phyloP scores from a whole-genome alignment of 2,329 filamentous ascomycete genomes.

The Colletotrichum tabaci region DNA sequence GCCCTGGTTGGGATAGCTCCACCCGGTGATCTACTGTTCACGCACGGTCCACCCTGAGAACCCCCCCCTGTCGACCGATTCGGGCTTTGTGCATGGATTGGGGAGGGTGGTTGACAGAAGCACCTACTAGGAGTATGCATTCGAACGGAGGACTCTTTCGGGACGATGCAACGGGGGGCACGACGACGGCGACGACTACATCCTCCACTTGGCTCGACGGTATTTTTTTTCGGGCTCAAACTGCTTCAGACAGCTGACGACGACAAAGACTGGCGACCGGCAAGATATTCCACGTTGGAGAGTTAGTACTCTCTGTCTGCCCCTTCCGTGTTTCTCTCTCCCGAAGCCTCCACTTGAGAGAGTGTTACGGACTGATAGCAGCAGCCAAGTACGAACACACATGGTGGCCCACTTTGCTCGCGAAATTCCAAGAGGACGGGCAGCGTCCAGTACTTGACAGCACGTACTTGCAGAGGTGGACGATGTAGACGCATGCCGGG shows the following conservation, averaged over 20 bases:
- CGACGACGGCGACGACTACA: neutral
- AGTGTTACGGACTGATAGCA: neutral
- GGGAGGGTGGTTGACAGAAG: constrained; percentile 32
- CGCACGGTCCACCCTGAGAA: constrained; percentile 31
- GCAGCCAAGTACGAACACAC: neutral
- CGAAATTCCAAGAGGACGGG: neutral
- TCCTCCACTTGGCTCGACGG: constrained; percentile 2
- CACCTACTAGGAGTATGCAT: neutral
- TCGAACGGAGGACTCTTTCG: neutral
- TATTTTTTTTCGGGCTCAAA: neutral
- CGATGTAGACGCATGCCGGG: neutral
- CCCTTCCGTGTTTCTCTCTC: neutral
- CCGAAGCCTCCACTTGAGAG: neutral
- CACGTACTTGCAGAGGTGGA: neutral
- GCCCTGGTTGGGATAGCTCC: constrained; percentile 19
- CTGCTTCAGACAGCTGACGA: constrained; percentile 6
- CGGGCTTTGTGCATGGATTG: constrained; percentile 36
- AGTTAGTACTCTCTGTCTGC: neutral
- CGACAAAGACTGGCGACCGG: neutral
- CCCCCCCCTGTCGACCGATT: constrained; percentile 20
- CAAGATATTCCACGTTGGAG: neutral
- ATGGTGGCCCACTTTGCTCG: neutral
- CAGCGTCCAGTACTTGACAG: no score
- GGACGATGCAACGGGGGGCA: constrained; percentile 24
- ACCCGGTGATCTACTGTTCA: constrained; percentile 35